phyloP scores from a whole-genome alignment of 306 rosid species.

The Cucurbita pepo region DNA sequence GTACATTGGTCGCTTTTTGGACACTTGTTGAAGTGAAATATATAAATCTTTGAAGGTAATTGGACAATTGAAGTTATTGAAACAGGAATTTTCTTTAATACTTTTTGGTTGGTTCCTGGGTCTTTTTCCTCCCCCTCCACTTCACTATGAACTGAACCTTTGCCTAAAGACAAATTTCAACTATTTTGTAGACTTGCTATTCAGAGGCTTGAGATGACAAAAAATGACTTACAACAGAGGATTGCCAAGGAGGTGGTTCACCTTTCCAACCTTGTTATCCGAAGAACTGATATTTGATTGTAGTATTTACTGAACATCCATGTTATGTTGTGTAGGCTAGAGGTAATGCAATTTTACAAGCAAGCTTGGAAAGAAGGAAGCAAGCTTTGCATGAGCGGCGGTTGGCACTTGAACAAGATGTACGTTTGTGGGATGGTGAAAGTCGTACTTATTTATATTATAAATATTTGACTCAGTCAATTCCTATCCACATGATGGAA shows the following conservation, averaged over 20 bases:
- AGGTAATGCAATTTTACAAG: constrained; percentile 97
- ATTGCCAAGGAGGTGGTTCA: constrained; percentile 85
- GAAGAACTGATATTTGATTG: constrained; percentile 3
- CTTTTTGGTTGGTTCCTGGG: not conserved
- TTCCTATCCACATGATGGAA: too few species aligned
- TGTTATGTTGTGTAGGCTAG: constrained; percentile 44
- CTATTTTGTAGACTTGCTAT: constrained; percentile 59
- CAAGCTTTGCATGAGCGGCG: constrained; percentile 99
- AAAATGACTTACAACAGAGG: constrained; percentile 83
- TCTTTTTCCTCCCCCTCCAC: not conserved
- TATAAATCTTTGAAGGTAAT: not conserved
- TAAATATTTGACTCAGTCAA: not conserved
- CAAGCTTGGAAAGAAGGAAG: constrained; percentile 97
- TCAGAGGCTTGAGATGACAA: constrained; percentile 91
- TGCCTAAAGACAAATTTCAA: not conserved
- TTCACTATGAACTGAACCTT: not conserved
- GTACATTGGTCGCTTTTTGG: not conserved
- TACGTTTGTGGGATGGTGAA: constrained; percentile 14
- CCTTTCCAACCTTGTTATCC: not conserved
- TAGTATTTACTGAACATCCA: not conserved
- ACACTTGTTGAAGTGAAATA: not conserved
- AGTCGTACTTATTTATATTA: not conserved
- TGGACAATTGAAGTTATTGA: not conserved
- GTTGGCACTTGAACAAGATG: constrained; percentile 97
- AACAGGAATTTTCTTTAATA: not conserved